Evolutionary conservation across 2,329 filamentous ascomycete genomes (phyloP), one percentile per base, ranked within the genome.

Genomic region (Diaporthe amygdali): DNA sequence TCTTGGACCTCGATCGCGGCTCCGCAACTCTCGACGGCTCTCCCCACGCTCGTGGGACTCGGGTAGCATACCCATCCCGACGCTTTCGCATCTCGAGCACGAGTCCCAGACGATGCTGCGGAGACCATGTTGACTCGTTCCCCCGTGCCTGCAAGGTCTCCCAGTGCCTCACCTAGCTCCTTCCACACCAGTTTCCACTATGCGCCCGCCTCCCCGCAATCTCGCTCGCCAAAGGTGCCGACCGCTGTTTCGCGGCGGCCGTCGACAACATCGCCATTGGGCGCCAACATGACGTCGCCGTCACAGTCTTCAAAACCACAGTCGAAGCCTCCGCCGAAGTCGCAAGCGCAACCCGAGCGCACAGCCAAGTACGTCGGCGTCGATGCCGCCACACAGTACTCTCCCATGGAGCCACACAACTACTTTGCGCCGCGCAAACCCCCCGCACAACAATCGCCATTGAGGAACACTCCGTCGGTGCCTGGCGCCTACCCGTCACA

Each of bases 111-210:
- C 12, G 79, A 87, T 85, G 85, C 81, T 81, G 80, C 81, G 81
- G 81, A 81, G 83, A 88, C 81, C 84, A 90, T 90, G 88, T 85
- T 89, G 85, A 88, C 87, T 80, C 87, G 86, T 78, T 89, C 87
- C 77, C 87, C 87, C 73, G 82, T 86, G 75, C 81, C 86, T 77
- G 79, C 85, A 78, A 81, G 81, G 77, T 83, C 86, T 76, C 82
- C 85, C 81, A 88, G 84, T 84, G 83, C 85, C 78, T 89, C 87
- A 64, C 86, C 87, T 73, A 81, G 77, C 76, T 81, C 81, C 76
- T 83, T 85, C 68, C 79, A 77, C 73, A 66, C 69, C 44, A 75
- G 56, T 75, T 79, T 81, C 78, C 84, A 85, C 77, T 86, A 86
- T 84, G 84, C 83, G 76, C 81, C 86, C 81, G 79, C 82, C 74